A percentile compares a stretch with the other conserved stretches of the same genome.
Evolutionary conservation across 1,284 basidiomycete genomes (phyloP).

Genomic region (Cerrena zonata): DNA sequence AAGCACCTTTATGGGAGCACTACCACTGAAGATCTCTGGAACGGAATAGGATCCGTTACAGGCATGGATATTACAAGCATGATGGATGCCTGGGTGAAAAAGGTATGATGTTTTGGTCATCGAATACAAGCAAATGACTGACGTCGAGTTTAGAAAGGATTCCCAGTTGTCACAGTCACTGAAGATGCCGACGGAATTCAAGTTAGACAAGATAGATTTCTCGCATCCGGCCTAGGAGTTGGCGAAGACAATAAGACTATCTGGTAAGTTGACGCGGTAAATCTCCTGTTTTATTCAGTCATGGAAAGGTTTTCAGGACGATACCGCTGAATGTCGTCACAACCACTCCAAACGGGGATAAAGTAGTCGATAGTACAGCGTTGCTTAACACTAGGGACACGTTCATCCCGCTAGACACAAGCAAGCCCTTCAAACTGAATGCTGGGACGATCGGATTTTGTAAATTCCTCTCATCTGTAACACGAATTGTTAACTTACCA

Average conservation of each 20-base stretch:
- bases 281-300: background rate
- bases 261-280: slow-evolving; percentile 50
- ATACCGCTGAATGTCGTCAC: slow-evolving; percentile 79
- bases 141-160: too few species aligned
- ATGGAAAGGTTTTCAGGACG: slow-evolving; percentile 32
- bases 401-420: slow-evolving; percentile 64
- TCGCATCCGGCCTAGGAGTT: slow-evolving; percentile 76
- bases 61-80: slow-evolving; percentile 72
- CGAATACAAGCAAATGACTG: too few species aligned
- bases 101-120: too few species aligned
- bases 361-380: slow-evolving; percentile 56
- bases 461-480: slow-evolving; percentile 26
- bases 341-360: slow-evolving; percentile 52
- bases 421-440: slow-evolving; percentile 81
- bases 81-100: slow-evolving; percentile 88
- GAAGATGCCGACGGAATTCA: slow-evolving; percentile 68
- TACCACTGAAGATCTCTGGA: slow-evolving; percentile 85
- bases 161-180: slow-evolving; percentile 83
- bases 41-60: slow-evolving; percentile 77
- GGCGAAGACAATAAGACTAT: slow-evolving; percentile 86
- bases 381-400: slow-evolving; percentile 71
- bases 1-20: slow-evolving; percentile 80
- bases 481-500: background rate
- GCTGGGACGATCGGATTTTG: slow-evolving; percentile 86
- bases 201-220: slow-evolving; percentile 87